A percentile compares a stretch with the other conserved stretches of the same genome.
These are phyloP conservation scores for Vachellia pachyceras DNA, from an alignment of 306 rosid genomes.

Conservation along the genomic window DNA sequence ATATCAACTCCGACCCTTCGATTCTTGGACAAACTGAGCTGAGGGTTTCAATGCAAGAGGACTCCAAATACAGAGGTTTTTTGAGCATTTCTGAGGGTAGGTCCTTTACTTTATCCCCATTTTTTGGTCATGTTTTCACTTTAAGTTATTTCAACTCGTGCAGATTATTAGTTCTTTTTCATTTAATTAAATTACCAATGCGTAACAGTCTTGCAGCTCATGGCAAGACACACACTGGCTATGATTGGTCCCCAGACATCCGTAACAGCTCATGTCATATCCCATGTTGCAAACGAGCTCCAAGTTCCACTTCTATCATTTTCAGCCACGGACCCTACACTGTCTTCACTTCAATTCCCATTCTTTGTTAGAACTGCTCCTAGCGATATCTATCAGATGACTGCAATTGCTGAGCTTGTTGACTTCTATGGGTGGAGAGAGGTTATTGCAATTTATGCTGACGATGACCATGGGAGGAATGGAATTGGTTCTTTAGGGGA, in stretches of 20 bases:
- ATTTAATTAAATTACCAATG: constrained; percentile 30
- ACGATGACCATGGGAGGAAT: constrained; percentile 92
- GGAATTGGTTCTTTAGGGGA: constrained; percentile 80
- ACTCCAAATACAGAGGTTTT: constrained; percentile 79
- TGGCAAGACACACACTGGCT: constrained; percentile 82
- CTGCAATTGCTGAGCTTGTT: constrained; percentile 84
- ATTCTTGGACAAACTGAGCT: constrained; percentile 70
- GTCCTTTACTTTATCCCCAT: constrained; percentile 13
- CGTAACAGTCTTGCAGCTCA: constrained; percentile 80
- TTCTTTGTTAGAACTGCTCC: constrained; percentile 78
- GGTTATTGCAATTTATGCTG: constrained; percentile 84
- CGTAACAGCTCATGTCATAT: constrained; percentile 83
- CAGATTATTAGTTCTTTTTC: constrained; percentile 32
- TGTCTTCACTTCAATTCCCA: constrained; percentile 91
- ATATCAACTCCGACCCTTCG: constrained; percentile 77
- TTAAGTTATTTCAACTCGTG: constrained; percentile 20
- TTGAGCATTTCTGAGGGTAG: constrained; percentile 86
- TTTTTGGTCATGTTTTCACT: not conserved
- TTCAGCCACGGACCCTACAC: constrained; percentile 87
- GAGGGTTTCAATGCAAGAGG: constrained; percentile 57
- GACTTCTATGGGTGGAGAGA: constrained; percentile 78
- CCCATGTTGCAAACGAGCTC: constrained; percentile 91
- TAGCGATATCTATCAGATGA: constrained; percentile 79
- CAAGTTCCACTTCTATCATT: constrained; percentile 81
- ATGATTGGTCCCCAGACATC: constrained; percentile 92